Evolutionary conservation across 441 rosid genomes (phyloP).

Genomic region (Bruguiera hainesii): DNA sequence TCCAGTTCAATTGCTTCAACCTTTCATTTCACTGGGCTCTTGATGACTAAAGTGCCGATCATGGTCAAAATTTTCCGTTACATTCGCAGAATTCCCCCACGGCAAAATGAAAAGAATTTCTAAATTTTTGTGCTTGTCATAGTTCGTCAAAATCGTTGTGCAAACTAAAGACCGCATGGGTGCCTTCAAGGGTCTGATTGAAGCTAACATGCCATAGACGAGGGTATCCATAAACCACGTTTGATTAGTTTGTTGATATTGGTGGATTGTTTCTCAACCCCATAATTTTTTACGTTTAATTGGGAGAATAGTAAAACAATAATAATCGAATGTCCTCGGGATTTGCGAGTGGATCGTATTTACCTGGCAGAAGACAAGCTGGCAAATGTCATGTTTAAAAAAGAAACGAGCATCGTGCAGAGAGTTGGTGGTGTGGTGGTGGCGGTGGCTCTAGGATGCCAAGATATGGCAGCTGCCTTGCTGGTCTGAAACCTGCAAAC

Average conservation of each 20-base stretch:
- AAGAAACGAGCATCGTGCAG: no score
- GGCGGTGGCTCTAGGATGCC: neutral
- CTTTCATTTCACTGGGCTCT: conserved; percentile 20
- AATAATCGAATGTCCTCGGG: conserved; percentile 31
- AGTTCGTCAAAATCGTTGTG: no score
- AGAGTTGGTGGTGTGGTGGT: neutral
- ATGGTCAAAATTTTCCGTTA: conserved; percentile 26
- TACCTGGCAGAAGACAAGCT: conserved; percentile 27
- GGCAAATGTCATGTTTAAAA: conserved; percentile 16
- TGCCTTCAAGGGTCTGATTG: no score
- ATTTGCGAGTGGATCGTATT: conserved; percentile 26
- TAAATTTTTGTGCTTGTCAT: no score
- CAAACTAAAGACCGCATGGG: no score
- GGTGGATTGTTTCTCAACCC: no score
- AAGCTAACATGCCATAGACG: no score
- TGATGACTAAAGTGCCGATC: conserved; percentile 19
- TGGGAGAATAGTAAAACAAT: neutral
- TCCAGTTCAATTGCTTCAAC: conserved; percentile 24
- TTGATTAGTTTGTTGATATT: no score
- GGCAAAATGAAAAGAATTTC: neutral
- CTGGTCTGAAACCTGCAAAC: conserved; percentile 2
- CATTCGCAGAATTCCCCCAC: conserved; percentile 7
- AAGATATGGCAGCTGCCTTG: neutral
- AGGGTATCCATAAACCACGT: no score
- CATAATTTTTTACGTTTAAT: neutral